Conservation (phyloP, 2,329 filamentous ascomycete genomes). For the Knufia petricola region DNA sequence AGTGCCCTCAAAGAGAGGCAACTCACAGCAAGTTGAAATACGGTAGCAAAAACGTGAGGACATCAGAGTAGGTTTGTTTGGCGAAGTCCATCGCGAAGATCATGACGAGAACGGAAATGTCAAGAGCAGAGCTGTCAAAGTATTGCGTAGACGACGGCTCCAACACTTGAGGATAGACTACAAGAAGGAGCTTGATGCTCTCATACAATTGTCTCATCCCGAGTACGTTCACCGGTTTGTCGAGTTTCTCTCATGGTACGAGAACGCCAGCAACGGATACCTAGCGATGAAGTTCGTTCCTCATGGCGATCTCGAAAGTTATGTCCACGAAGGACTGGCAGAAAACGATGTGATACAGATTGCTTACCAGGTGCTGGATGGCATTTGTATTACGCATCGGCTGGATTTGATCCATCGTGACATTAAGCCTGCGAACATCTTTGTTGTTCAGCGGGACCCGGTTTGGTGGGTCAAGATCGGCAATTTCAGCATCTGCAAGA, state of each 20-base stretch:
- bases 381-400: conserved; percentile 29
- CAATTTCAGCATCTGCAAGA: conserved; percentile 7
- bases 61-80: conserved; percentile 1
- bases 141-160: neutral
- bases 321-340: conserved; percentile 18
- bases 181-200: conserved; percentile 10
- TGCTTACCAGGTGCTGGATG: conserved; percentile 27
- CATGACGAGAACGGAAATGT: neutral
- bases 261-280: conserved; percentile 24
- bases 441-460: neutral
- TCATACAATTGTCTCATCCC: conserved; percentile 2
- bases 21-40: neutral
- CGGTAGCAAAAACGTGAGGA: neutral
- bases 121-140: conserved; percentile 10
- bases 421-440: conserved; percentile 26
- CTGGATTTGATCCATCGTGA: conserved; percentile 31
- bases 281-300: conserved; percentile 33
- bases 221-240: conserved; percentile 23
- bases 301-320: conserved; percentile 28
- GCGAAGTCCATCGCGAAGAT: conserved; percentile 7
- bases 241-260: conserved; percentile 31
- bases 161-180: conserved; percentile 5
- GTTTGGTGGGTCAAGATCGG: conserved; percentile 3
- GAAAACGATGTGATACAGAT: conserved; percentile 7
- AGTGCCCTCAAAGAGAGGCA: neutral